These are phyloP conservation scores for Boechera stricta DNA, from an alignment of 345 rosid species.

Conservation along the genomic window DNA sequence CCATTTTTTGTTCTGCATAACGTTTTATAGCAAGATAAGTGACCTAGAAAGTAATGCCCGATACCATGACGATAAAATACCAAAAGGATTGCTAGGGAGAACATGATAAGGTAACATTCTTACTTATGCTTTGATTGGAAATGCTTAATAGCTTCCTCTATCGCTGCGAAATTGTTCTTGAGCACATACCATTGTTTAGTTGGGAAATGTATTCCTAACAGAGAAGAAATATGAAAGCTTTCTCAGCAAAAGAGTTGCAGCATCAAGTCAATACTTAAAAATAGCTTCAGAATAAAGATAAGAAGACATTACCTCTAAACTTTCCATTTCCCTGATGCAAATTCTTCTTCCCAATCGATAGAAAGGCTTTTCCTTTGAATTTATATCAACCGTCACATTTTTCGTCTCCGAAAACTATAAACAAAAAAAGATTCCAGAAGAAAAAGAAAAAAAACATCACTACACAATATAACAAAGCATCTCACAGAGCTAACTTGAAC, in stretches of 20 bases:
- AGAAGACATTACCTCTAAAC: constrained; percentile 54
- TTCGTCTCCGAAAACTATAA: constrained; percentile 65
- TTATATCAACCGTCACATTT: constrained; percentile 54
- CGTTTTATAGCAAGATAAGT: constrained; percentile 8
- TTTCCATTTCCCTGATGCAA: constrained; percentile 51
- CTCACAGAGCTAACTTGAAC: not conserved
- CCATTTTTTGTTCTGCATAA: constrained; percentile 41
- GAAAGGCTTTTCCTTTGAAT: constrained; percentile 51
- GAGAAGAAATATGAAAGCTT: constrained; percentile 29
- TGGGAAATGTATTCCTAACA: constrained; percentile 62
- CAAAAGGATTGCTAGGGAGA: constrained; percentile 1
- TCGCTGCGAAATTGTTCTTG: constrained; percentile 56
- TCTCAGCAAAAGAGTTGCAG: constrained; percentile 16
- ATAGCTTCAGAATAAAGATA: not conserved
- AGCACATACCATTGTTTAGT: constrained; percentile 63
- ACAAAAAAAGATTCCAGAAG: not conserved
- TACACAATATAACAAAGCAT: not conserved
- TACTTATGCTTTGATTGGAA: constrained; percentile 63
- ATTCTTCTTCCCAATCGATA: constrained; percentile 49
- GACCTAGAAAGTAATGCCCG: not conserved
- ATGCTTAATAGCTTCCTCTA: constrained; percentile 61
- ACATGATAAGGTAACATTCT: constrained; percentile 28
- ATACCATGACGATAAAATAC: not conserved
- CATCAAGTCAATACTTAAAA: not conserved
- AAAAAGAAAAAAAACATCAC: not conserved